phyloP scores from a whole-genome alignment of 306 rosid genomes.

The Ceratonia siliqua region DNA sequence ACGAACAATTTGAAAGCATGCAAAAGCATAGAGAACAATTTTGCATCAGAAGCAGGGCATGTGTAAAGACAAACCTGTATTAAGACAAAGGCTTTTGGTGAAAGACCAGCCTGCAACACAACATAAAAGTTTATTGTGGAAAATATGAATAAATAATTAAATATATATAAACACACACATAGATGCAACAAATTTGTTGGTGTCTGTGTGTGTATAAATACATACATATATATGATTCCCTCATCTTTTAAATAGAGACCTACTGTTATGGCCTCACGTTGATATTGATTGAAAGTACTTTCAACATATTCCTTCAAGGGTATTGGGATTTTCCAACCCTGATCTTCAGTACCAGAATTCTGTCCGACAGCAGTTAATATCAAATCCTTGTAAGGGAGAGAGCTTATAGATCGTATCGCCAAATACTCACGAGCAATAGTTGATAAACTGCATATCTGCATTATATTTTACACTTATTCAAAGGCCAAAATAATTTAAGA shows the following conservation, averaged over 20 bases:
- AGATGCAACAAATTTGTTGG: neutral
- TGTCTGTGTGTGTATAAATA: neutral
- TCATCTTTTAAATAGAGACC: slow-evolving; percentile 30
- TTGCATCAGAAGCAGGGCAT: slow-evolving; percentile 25
- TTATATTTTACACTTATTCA: slow-evolving; percentile 19
- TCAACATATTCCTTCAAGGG: slow-evolving; percentile 66
- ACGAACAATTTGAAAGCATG: slow-evolving; percentile 26
- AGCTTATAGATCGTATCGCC: slow-evolving; percentile 63
- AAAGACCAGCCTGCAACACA: slow-evolving; percentile 87
- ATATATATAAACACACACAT: neutral
- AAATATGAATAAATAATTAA: neutral
- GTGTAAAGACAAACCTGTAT: slow-evolving; percentile 70
- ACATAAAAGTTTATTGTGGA: slow-evolving; percentile 19
- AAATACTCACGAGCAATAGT: slow-evolving; percentile 84
- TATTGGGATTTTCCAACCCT: slow-evolving; percentile 78
- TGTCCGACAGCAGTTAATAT: slow-evolving; percentile 63
- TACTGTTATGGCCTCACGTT: slow-evolving; percentile 82
- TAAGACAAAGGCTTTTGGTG: slow-evolving; percentile 81
- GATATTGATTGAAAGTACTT: slow-evolving; percentile 71
- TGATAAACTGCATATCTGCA: slow-evolving; percentile 90
- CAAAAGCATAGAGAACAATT: slow-evolving; percentile 23
- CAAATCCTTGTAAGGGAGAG: slow-evolving; percentile 81
- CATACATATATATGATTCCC: neutral
- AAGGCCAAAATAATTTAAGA: slow-evolving; percentile 10
- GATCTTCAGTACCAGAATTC: slow-evolving; percentile 45